Percentiles rank a stretch among this genome's conserved stretches.
These are phyloP conservation scores for Acanthamoeba lenticulata DNA, from an alignment of 208 protist species.

Conservation along the genomic window DNA sequence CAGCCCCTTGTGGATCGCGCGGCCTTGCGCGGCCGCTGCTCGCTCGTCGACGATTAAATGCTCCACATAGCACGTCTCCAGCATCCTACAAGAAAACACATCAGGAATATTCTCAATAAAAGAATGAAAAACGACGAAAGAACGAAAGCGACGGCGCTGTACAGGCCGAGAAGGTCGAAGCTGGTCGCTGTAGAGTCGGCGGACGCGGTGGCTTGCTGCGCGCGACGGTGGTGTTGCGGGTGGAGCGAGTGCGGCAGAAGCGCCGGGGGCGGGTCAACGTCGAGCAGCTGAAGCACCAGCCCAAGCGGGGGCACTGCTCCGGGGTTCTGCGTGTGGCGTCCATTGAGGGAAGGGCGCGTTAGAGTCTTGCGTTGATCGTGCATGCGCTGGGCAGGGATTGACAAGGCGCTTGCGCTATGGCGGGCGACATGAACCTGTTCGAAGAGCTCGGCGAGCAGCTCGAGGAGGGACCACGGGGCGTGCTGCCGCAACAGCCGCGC, in stretches of 20 bases:
- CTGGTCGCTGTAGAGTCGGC: background rate
- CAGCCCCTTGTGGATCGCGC: background rate
- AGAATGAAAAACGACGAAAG: too few species aligned
- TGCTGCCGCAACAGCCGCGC: background rate
- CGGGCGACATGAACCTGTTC: background rate
- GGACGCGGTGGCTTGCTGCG: background rate
- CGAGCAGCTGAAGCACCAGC: background rate
- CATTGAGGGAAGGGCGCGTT: too few species aligned
- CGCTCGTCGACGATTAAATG: background rate
- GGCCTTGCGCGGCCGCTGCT: background rate
- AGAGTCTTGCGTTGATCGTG: too few species aligned
- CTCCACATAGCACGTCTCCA: slow-evolving; percentile 32
- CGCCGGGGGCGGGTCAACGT: background rate
- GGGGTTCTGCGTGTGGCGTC: background rate
- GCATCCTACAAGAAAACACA: too few species aligned
- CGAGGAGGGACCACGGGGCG: slow-evolving; percentile 41
- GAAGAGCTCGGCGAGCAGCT: background rate
- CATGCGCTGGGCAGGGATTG: background rate
- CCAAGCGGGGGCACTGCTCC: background rate
- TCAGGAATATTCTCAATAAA: background rate
- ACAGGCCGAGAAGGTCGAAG: background rate
- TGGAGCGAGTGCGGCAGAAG: background rate
- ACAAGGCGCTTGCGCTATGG: background rate
- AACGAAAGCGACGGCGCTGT: background rate
- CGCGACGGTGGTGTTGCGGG: background rate